These are phyloP conservation scores for Nakazawaea wyomingensis DNA, from an alignment of 805 yeast genomes.

Conservation along the genomic window DNA sequence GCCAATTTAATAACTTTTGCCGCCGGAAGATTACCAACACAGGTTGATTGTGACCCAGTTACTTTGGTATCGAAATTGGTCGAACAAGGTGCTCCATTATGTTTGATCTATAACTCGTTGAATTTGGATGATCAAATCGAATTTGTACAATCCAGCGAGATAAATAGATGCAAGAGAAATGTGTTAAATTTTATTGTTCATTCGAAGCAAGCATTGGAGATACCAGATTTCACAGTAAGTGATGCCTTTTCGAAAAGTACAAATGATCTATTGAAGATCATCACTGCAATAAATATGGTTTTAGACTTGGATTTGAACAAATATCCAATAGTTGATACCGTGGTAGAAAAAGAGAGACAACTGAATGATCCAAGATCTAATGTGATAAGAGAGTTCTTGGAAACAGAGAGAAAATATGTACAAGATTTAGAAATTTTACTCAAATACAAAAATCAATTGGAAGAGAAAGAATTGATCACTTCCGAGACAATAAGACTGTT, in stretches of 20 bases:
- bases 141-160: conserved; percentile 70
- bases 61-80: conserved; percentile 84
- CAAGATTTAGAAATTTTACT: conserved; percentile 78
- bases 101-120: conserved; percentile 74
- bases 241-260: conserved; percentile 83
- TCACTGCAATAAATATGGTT: conserved; percentile 65
- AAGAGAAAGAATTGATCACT: conserved; percentile 60
- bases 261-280: conserved; percentile 67
- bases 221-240: conserved; percentile 84
- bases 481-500: conserved; percentile 75
- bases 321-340: conserved; percentile 25
- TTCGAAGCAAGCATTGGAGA: conserved; percentile 68
- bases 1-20: conserved; percentile 56
- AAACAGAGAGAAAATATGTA: conserved; percentile 89
- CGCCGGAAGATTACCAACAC: conserved; percentile 74
- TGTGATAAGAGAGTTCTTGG: conserved; percentile 78
- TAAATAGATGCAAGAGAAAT: conserved; percentile 79
- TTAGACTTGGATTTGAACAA: conserved; percentile 38
- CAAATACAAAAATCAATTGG: conserved; percentile 62
- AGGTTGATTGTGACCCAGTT: conserved; percentile 80
- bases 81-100: conserved; percentile 89
- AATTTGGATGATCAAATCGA: conserved; percentile 45
- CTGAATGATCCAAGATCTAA: conserved; percentile 60
- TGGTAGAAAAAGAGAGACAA: conserved; percentile 23
- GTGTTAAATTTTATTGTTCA: conserved; percentile 88